Evolutionary conservation across 2,329 filamentous ascomycete species (phyloP).

Genomic region (Nemania abortiva): DNA sequence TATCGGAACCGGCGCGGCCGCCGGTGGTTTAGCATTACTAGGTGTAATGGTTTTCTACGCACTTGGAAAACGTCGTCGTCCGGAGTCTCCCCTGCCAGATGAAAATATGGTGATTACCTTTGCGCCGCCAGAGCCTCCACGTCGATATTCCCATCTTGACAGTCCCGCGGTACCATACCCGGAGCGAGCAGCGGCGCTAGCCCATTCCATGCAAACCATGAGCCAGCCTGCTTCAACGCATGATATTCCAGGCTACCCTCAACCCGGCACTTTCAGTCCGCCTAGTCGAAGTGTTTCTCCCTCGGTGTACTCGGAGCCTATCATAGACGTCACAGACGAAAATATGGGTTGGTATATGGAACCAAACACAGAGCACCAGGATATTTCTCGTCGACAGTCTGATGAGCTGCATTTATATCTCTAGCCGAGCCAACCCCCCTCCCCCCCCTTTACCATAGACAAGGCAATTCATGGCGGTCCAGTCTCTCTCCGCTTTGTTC

Average conservation of each 20-base stretch:
- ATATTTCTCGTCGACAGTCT: constrained; percentile 6
- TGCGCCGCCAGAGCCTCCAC: constrained; percentile 13
- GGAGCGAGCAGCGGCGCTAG: constrained; percentile 22
- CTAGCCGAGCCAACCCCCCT: neutral
- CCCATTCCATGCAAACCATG: constrained; percentile 25
- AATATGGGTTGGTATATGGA: constrained; percentile 16
- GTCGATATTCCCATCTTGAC: constrained; percentile 23
- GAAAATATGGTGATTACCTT: constrained; percentile 12
- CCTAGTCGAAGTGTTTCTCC: neutral
- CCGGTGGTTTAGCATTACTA: constrained; percentile 14
- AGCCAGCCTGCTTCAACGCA: neutral
- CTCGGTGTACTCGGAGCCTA: constrained; percentile 10
- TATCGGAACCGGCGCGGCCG: constrained; percentile 20
- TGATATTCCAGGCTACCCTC: neutral
- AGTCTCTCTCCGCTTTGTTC: neutral
- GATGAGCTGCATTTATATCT: constrained; percentile 12
- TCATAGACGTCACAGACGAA: constrained; percentile 9
- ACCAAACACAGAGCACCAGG: neutral
- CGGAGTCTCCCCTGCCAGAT: neutral
- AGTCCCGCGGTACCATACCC: constrained; percentile 16
- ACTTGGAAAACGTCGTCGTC: constrained; percentile 19
- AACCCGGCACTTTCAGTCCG: constrained; percentile 9
- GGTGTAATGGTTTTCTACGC: constrained; percentile 15
- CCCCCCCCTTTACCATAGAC: too few relatives aligned
- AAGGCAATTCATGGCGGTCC: neutral